phyloP scores from a whole-genome alignment of 768 basidiomycete species.

The Hericium coralloides region DNA sequence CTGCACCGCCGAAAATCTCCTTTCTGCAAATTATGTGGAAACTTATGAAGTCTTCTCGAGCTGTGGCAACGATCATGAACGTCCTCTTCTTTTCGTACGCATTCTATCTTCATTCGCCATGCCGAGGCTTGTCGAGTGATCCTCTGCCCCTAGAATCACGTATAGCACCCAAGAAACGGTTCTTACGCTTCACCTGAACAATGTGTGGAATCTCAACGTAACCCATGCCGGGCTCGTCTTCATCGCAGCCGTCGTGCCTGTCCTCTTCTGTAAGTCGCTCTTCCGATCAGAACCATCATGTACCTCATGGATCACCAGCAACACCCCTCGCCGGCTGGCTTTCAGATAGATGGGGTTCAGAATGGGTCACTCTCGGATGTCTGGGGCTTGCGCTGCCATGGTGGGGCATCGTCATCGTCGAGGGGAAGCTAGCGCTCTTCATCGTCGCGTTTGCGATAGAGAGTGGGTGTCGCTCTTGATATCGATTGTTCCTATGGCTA shows the following conservation, averaged over 20 bases:
- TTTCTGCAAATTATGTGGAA: constrained; percentile 16
- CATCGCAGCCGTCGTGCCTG: constrained; percentile 54
- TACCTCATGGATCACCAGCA: constrained; percentile 26
- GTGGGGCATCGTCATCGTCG: constrained; percentile 47
- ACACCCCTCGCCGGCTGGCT: constrained; percentile 48
- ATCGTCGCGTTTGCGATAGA: constrained; percentile 40
- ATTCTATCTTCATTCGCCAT: background rate
- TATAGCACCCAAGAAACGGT: constrained; percentile 25
- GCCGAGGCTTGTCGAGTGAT: no score
- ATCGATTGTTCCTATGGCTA: no score
- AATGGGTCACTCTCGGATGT: constrained; percentile 41
- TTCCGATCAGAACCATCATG: background rate
- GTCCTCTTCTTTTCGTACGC: constrained; percentile 27
- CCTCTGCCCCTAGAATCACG: constrained; percentile 21
- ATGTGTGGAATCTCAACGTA: constrained; percentile 23
- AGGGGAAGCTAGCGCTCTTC: constrained; percentile 39
- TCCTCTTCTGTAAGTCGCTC: constrained; percentile 45
- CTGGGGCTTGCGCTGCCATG: constrained; percentile 52
- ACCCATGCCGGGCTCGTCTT: constrained; percentile 53
- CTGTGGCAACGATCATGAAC: constrained; percentile 19
- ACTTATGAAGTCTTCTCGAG: constrained; percentile 19
- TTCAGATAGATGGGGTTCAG: constrained; percentile 47
- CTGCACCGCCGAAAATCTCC: background rate
- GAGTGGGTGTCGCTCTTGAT: constrained; percentile 30
- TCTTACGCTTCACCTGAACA: constrained; percentile 26